Base-by-base conservation (phyloP, 1,284 basidiomycete species). In the Cutaneotrichosporon sp. region DNA sequence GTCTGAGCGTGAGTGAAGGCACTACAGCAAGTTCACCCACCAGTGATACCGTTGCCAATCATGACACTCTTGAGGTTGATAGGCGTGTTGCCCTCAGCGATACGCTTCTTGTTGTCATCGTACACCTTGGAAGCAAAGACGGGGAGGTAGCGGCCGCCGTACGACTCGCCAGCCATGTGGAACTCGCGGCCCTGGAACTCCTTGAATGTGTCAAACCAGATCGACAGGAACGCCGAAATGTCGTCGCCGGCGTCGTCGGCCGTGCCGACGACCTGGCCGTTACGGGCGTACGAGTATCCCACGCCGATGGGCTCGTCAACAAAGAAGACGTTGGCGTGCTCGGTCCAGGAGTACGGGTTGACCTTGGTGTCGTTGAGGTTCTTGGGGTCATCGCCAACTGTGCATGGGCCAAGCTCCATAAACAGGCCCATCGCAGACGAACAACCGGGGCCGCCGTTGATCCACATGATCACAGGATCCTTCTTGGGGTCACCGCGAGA, bases 41-140 rank as follows among this genome's bases (percentile, higher is more conserved):
- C 37, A 4, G 79, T 80, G 35, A 79, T 66, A 8, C 79, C 79
- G 57, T 75, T 77, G 79, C 90, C 89, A 48, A 93, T 89, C 76
- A 91, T 81, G 34, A 88, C 77, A 15, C 85, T 87, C 45, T 82
- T 80, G 7, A 93, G 77, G 67, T 92, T 91, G 63, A 93, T 81
- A 0, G 86, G 84, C 7, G 81, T 80, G 61, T 84, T 68, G 2
- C 84, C 86, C 0, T 77, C 79, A n/a, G 80, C 76, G 12, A 79
- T 69, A 13, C 87, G 76, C 23, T 71, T 67, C 7, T 79, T 74
- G 68, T 93, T 92, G 59, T 87, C 84, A 70, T 92, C 89, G 41
- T 85, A 83, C 0, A 93, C 81, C 15, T 83, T 82, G 1, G 86
- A 78, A 0, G 89, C 90, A 59, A 89, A 92, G 5, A 90, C 76